These are phyloP conservation scores for Podosphaera aphanis DNA, from an alignment of 2,329 filamentous ascomycete species.

Conservation along the genomic window DNA sequence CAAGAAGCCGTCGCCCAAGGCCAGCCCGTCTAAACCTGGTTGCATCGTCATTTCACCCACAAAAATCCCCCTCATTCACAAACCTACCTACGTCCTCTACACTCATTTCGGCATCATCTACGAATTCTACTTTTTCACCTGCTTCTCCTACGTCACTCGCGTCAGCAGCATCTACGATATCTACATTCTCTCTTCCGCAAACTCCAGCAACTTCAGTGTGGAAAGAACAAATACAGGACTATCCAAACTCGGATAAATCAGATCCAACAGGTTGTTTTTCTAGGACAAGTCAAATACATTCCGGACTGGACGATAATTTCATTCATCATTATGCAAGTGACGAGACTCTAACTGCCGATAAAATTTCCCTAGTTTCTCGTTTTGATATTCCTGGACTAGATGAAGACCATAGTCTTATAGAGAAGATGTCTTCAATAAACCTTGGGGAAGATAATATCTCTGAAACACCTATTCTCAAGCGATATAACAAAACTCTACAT, in stretches of 20 bases:
- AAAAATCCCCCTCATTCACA: background rate
- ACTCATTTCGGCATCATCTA: background rate
- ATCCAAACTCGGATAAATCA: background rate
- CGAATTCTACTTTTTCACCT: background rate
- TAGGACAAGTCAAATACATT: background rate
- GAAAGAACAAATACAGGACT: background rate
- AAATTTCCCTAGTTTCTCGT: background rate
- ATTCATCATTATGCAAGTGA: background rate
- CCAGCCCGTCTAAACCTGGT: background rate
- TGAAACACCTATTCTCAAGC: background rate
- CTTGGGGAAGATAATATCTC: background rate
- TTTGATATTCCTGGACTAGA: background rate
- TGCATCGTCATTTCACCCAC: background rate
- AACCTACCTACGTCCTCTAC: background rate
- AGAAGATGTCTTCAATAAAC: background rate
- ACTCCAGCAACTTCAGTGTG: background rate
- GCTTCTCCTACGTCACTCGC: no score
- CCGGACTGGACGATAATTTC: background rate
- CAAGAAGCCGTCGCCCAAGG: background rate
- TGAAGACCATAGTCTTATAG: background rate
- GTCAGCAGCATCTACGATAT: background rate
- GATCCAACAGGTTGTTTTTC: background rate
- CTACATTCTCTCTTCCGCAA: background rate
- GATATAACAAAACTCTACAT: background rate
- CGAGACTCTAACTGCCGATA: background rate